Percentiles rank a stretch among this genome's conserved stretches.
Conservation (phyloP, 2,329 filamentous ascomycete species). For the Beauveria australis region DNA sequence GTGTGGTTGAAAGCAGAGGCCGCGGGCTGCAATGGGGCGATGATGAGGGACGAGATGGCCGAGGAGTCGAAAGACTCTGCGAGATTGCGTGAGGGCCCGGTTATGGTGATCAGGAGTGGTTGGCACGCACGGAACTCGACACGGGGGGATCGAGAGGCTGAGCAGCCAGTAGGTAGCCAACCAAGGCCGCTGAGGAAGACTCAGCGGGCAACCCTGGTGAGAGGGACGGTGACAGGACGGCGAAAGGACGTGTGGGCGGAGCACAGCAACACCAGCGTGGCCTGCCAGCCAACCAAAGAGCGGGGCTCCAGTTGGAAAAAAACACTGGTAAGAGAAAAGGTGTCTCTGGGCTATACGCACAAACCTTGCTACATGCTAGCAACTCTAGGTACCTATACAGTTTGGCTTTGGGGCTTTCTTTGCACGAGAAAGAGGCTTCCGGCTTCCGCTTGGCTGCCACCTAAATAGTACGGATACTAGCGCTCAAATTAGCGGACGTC, state of each 20-base stretch:
- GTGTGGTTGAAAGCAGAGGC: neutral
- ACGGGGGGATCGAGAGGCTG: slow-evolving; percentile 9
- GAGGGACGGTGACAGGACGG: neutral
- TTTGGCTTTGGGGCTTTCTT: too few species aligned
- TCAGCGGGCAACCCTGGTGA: neutral
- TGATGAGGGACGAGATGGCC: neutral
- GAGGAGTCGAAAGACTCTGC: neutral
- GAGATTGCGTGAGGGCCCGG: neutral
- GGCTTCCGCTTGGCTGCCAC: too few species aligned
- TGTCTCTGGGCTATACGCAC: too few species aligned
- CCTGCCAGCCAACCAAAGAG: slow-evolving; percentile 3
- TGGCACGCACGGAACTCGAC: slow-evolving; percentile 8
- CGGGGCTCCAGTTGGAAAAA: neutral
- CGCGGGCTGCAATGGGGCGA: neutral
- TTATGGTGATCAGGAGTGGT: slow-evolving; percentile 10
- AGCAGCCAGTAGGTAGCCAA: neutral
- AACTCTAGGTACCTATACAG: too few species aligned
- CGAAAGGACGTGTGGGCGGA: slow-evolving; percentile 1
- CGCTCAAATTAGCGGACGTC: neutral
- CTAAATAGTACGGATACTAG: too few species aligned
- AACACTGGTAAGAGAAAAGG: neutral
- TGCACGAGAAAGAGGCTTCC: too few species aligned
- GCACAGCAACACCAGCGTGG: neutral
- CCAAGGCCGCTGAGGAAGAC: neutral
- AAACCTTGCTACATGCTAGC: too few species aligned